Evolutionary conservation across 805 yeast species (phyloP).

Genomic region (Candida morakotiae): DNA sequence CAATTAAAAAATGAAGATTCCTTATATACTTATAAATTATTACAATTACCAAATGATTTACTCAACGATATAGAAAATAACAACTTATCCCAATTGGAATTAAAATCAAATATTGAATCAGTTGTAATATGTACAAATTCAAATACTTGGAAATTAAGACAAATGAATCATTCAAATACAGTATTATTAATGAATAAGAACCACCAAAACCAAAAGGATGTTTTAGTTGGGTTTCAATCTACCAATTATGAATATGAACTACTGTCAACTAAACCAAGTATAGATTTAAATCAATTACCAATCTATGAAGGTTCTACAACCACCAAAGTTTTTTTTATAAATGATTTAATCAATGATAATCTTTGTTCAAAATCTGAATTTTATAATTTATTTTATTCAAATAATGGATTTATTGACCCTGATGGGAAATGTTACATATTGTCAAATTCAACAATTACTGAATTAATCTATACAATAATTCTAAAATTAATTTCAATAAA

Average conservation of each 20-base stretch:
- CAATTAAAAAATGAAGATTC: constrained; percentile 11
- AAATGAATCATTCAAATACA: constrained; percentile 84
- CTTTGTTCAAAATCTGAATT: constrained; percentile 58
- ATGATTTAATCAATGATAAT: constrained; percentile 36
- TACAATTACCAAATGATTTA: constrained; percentile 48
- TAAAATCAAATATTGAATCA: constrained; percentile 31
- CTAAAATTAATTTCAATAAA: constrained; percentile 22
- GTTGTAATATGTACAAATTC: constrained; percentile 57
- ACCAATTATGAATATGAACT: constrained; percentile 34
- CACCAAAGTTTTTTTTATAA: too few species aligned
- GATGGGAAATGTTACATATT: constrained; percentile 40
- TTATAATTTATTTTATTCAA: constrained; percentile 43
- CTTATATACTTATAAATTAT: constrained; percentile 40
- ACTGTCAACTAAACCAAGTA: constrained; percentile 19
- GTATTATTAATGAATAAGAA: constrained; percentile 55
- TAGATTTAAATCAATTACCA: constrained; percentile 28
- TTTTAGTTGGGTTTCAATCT: constrained; percentile 24
- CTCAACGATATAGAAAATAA: constrained; percentile 29
- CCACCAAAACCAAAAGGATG: constrained; percentile 13
- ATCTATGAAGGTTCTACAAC: constrained; percentile 18
- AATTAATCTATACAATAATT: constrained; percentile 22
- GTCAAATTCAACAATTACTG: constrained; percentile 19
- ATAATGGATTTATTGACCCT: constrained; percentile 55
- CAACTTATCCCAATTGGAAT: constrained; percentile 21
- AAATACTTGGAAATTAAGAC: constrained; percentile 63